Evolutionary conservation across 257 asterid species (phyloP), one percentile per base, ranked within the genome.

Genomic region (Knoxia roxburghii): DNA sequence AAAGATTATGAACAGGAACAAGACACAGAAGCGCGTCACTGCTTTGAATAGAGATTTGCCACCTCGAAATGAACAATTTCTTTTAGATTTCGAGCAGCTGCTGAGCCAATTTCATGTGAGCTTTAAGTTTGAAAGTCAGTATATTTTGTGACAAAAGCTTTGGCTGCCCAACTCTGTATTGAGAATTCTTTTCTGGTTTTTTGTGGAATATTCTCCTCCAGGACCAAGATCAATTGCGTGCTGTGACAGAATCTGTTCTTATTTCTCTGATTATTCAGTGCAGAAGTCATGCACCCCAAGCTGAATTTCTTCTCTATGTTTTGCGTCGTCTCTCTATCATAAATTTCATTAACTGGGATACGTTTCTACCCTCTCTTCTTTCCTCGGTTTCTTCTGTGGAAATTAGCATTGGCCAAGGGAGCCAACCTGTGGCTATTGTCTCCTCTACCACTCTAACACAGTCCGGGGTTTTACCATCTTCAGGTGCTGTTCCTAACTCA

Each of bases 291-390:
- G 90, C 95, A 63, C 99, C 97, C 20, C 80, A 95, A 76, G 97
- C 99, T 64, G 91, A 90, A 76, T 93, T 93, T 76, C 81, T 93
- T 78, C 96, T 86, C 74, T 93, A 88, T 77, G 96, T 96, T 63
- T 64, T 93, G 70, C 89, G 86, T 67, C 79, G 87, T 77, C 80
- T 93, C 79, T 90, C 86, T 75, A 78, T 76, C 69, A 84, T 87
- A 72, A 88, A 85, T 46, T 84, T 64, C 81, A 85, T 90, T 82
- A 84, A 93, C 68, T 93, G 99, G 99, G 99, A 90, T 77, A 76
- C 95, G 1, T 88, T 93, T 82, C 75, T 93, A 84, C 96, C 97
- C 0, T 85, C 86, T 73, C 96, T 93, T 73, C 96, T 93, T 46
- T 88, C 96, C 73, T 85, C 96, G 23, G 87, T 88, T 74, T 81